phyloP scores from a whole-genome alignment of 495 filamentous ascomycete genomes.

The Terfezia boudieri region DNA sequence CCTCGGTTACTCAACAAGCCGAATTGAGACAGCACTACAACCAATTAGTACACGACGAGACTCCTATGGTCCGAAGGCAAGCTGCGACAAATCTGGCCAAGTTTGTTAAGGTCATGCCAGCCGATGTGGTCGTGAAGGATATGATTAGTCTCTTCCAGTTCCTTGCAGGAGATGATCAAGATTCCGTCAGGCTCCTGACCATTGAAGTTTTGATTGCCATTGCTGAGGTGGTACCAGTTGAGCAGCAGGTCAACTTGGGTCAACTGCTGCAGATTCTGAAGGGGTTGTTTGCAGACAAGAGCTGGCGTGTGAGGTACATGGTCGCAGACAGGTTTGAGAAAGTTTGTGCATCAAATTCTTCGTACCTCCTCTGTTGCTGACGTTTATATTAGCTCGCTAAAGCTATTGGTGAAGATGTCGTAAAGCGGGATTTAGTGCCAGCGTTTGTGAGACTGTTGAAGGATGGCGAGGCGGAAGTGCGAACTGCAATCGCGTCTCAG shows the following conservation, averaged over 20 bases:
- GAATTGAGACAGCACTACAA: constrained; percentile 73
- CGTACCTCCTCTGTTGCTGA: neutral
- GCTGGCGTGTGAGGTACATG: constrained; percentile 98
- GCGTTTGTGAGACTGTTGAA: constrained; percentile 95
- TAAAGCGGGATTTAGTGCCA: constrained; percentile 79
- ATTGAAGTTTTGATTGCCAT: constrained; percentile 93
- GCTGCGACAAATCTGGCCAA: constrained; percentile 90
- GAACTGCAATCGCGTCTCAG: constrained; percentile 90
- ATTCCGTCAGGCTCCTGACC: constrained; percentile 85
- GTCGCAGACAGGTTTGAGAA: constrained; percentile 97
- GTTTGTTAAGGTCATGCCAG: constrained; percentile 89
- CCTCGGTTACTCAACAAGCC: constrained; percentile 63
- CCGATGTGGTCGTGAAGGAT: constrained; percentile 76
- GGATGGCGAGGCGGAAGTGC: constrained; percentile 90
- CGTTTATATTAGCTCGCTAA: constrained; percentile 56
- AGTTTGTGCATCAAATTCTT: constrained; percentile 27
- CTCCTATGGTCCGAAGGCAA: constrained; percentile 93
- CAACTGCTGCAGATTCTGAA: constrained; percentile 75
- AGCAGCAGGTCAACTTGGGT: constrained; percentile 89
- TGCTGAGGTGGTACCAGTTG: constrained; percentile 91
- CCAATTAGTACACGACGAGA: constrained; percentile 88
- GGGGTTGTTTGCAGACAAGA: constrained; percentile 91
- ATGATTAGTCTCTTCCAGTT: constrained; percentile 99
- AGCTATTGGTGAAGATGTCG: constrained; percentile 92
- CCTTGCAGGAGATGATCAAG: constrained; percentile 83